Conservation (phyloP, 257 asterid genomes). For the Cordia subcordata region DNA sequence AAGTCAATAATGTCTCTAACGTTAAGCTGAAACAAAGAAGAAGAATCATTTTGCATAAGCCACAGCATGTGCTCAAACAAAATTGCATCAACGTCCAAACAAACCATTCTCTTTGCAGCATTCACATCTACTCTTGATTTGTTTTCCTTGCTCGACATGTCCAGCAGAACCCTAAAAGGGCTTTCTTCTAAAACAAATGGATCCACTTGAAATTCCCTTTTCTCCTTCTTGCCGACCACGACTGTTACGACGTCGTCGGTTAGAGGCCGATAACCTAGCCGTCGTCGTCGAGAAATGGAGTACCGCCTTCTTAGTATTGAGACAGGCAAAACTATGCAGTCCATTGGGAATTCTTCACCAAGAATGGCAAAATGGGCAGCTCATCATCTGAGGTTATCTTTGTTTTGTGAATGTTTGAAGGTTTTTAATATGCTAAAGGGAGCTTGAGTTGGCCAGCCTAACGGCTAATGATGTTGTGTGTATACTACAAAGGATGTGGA, state of each 20-base stretch:
- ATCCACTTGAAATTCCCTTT: conserved; percentile 35
- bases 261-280: conserved; percentile 28
- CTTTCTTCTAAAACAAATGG: conserved; percentile 30
- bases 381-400: no score
- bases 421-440: no score
- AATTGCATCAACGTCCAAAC: conserved; percentile 38
- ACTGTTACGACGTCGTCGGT: conserved; percentile 17
- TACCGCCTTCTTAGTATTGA: conserved; percentile 27
- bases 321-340: conserved; percentile 31
- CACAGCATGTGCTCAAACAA: conserved; percentile 45
- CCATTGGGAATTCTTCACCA: conserved; percentile 14
- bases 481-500: no score
- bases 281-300: conserved; percentile 8
- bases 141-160: conserved; percentile 23
- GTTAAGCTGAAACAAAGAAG: conserved; percentile 40
- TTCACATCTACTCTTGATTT: neutral
- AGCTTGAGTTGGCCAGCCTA: neutral
- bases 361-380: neutral
- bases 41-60: conserved; percentile 41
- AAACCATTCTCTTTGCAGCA: conserved; percentile 20
- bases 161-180: conserved; percentile 28
- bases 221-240: conserved; percentile 36
- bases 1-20: conserved; percentile 37
- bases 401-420: no score
- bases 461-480: conserved; percentile 1